Base-by-base conservation (phyloP, 2,329 filamentous ascomycete species). In the Aspergillus cejpii region DNA sequence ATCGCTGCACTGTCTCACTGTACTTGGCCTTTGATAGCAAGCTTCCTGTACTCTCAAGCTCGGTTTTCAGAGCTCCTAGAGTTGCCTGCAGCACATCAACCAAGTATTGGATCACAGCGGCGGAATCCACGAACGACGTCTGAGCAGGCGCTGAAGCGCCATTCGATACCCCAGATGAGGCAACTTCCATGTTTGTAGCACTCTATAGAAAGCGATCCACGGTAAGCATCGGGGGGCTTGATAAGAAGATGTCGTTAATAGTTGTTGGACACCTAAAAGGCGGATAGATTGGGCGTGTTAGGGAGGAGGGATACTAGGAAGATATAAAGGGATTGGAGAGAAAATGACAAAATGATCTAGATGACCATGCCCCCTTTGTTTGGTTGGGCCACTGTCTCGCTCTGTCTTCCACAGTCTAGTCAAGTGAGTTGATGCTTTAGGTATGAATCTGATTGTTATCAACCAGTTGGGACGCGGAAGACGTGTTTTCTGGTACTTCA, bases 1-100 rank as follows among this genome's bases (percentile, higher is more conserved):
- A 96, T 72, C 88, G 80, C 63, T 89, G 83, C 45, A 94, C 72
- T 5, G 92, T 96, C 58, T 97, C 91, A 43, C 76, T 72, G 55
- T 87, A 79, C 55, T 77, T 80, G 45, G 75, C 69, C 59, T 82
- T 76, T 47, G 89, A 88, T 50, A 98, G 76, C 68, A 98, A 74
- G 72, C 87, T 96, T 51, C 87, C 89, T 12, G 82, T 73, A 52
- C 80, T 79, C 65, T 91, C 82, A 43, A 98, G 80, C 62, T 98
- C 91, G 51, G 80, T 75, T 62, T 81, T 81, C 45, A 79, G 79
- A 57, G 87, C 85, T 54, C 86, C 86, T 38, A 91, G 77, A 52
- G 84, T 84, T 46, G 86, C 79, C 65, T 82, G 77, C 55, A 88
- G 79, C 47, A 90, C 78, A 48, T 80, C 76, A 29, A 77, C 76